Conservation (phyloP, 495 filamentous ascomycete species). For the Talaromyces trachyspermus region DNA sequence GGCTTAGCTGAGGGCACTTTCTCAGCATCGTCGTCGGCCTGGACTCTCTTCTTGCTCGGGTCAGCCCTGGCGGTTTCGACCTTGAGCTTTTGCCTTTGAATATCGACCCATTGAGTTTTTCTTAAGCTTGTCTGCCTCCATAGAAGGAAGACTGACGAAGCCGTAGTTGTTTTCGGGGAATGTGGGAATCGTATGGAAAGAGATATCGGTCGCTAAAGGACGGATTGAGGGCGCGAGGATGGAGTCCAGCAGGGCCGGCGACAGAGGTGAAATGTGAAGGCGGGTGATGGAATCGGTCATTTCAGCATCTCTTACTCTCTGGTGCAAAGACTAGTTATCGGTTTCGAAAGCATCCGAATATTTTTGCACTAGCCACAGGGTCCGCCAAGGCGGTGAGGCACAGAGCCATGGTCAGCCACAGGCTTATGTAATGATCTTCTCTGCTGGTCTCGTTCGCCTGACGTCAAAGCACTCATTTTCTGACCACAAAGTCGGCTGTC, state of each 20-base stretch:
- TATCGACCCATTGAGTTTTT: constrained; percentile 85
- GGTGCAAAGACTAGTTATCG: too few relatives aligned
- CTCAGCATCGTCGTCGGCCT: constrained; percentile 3
- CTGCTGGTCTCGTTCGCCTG: too few relatives aligned
- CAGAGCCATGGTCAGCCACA: neutral
- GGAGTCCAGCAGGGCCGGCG: constrained; percentile 56
- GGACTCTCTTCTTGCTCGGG: constrained; percentile 37
- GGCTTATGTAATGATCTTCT: too few relatives aligned
- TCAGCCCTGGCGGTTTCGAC: constrained; percentile 69
- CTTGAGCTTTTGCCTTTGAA: constrained; percentile 73
- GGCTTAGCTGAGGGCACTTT: constrained; percentile 13
- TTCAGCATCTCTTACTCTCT: too few relatives aligned
- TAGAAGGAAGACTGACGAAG: constrained; percentile 70
- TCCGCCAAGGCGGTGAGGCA: neutral
- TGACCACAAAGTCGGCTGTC: too few relatives aligned
- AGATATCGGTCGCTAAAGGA: constrained; percentile 64
- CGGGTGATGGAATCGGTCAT: constrained; percentile 39
- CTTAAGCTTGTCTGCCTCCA: constrained; percentile 79
- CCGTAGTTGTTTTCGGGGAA: constrained; percentile 89
- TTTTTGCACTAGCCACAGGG: constrained; percentile 3
- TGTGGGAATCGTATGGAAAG: constrained; percentile 73
- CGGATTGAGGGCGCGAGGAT: constrained; percentile 63
- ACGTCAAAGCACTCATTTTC: too few relatives aligned
- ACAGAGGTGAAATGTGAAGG: constrained; percentile 83
- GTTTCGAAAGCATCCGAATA: neutral